Base-by-base conservation (phyloP, 352 stramenopile genomes). In the Pythium plurisporium region DNA sequence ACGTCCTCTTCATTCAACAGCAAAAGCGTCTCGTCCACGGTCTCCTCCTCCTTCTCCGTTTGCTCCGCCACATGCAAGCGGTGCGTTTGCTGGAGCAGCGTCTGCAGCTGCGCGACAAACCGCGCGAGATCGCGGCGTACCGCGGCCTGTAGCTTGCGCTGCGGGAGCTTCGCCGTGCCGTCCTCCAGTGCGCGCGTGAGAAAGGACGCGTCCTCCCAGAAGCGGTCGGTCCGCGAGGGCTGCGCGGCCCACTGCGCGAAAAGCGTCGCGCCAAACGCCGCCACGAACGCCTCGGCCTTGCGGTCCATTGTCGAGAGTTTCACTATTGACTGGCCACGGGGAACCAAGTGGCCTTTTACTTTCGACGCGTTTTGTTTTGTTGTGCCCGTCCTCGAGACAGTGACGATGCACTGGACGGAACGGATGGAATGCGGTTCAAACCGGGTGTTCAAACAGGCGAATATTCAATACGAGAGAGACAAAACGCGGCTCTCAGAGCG, bases 1-100 rank as follows among this genome's bases (percentile, higher is more conserved):
- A 81, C 76, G 42, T 76, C 51, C 47, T 76, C 67, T 47, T 89
- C 76, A 41, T 72, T 86, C 30, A 89, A 55, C 56, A 85, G 62
- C 33, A 17, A 5, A 5, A 55, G 12, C 17, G 17, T 42, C 36
- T n/a, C 22, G 36, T 8, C 17, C 36, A 10, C 22, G 15, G 7
- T 42, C 8, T 42, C 36, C 36, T 42, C 8, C 17, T n/a, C 22
- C 2, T 42, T 42, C 14, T 26, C 22, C 4, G 19, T 42, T 0
- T 42, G 4, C 4, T 42, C 2, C 36, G 5, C 15, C 36, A 22
- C 36, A n/a, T 42, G 22, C 15, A 23, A 2, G 30, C 45, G 8
- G 47, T 27, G 25, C 23, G n/a, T 6, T 19, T 40, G 38, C 30
- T 62, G 26, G 40, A 89, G 55, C 42, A 76, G 55, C 20, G 22